Evolutionary conservation across 2,329 filamentous ascomycete species (phyloP).

Genomic region (Paecilomyces variotii): DNA sequence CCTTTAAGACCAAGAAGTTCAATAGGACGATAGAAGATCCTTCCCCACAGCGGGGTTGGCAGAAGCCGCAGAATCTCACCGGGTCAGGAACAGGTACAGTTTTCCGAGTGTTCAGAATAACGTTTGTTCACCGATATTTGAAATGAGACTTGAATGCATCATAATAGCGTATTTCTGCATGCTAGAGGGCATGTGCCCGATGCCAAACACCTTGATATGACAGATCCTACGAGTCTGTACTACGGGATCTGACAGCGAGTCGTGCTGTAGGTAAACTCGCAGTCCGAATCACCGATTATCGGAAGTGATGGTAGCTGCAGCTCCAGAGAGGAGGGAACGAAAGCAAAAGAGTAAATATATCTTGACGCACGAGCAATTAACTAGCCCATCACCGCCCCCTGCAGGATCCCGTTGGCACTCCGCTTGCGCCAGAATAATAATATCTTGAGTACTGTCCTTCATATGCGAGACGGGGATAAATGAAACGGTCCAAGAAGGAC

Average conservation of each 20-base stretch:
- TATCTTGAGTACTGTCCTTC: not conserved
- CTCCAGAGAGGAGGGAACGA: not conserved
- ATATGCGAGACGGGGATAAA: not conserved
- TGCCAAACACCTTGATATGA: too few species aligned
- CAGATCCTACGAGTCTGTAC: too few species aligned
- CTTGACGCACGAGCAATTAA: not conserved
- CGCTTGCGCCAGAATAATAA: not conserved
- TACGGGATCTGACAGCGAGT: not conserved
- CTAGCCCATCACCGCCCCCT: not conserved
- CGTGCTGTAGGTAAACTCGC: not conserved
- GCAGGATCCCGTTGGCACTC: not conserved
- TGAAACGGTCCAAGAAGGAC: not conserved
- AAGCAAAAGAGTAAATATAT: not conserved
- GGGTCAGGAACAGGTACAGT: not conserved
- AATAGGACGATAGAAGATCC: not conserved
- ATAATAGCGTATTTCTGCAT: too few species aligned
- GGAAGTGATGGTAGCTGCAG: not conserved
- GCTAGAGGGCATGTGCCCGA: too few species aligned
- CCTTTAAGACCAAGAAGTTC: not conserved
- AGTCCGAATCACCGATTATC: not conserved
- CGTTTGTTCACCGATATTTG: not conserved
- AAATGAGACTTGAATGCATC: not conserved
- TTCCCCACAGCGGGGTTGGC: not conserved
- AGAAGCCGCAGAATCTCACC: not conserved
- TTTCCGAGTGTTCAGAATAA: not conserved